Base-by-base conservation (phyloP, 805 yeast species). In the Jamesozyma hellenica region DNA sequence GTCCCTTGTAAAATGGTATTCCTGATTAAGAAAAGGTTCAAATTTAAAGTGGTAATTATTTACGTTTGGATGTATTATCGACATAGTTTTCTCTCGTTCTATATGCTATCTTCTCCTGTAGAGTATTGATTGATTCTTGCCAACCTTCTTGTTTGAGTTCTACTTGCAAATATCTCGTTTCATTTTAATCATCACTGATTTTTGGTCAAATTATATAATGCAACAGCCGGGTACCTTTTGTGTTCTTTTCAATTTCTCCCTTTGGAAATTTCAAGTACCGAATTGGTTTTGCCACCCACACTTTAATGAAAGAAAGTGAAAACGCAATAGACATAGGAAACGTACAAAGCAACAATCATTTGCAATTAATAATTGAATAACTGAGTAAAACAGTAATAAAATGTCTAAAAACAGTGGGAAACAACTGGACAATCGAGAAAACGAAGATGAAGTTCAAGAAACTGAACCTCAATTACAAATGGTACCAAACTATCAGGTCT, bases 21-120 rank as follows among this genome's bases (percentile, higher is more conserved):
- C 96, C 42, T 75, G 72, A 49, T 84, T 69, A 29, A 90, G 70
- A 50, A 84, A 86, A 8, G 85, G 81, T 52, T 90, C 96, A 56
- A 90, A 88, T 49, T 79, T 77, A 60, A 76, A 74, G 6, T 60
- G 60, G 35, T 73, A 65, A 27, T 58, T 50, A 2, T 61, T 43
- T 2, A 71, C 64, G 39, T 61, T 61, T 8, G 69, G 68, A 43
- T 67, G 70, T 4, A 65, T 48, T 4, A 61, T 55, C 1, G 67
- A 60, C 70, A 66, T 60, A 5, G 14, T 29, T 11, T n/a, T 4
- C 17, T 17, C 14, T 4, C 17, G 30, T 28, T 28, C 6, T 28
- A 28, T 28, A 12, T 26, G 28, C 28, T 26, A n/a, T n/a, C n/a
- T n/a, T n/a, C n/a, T n/a, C n/a, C n/a, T n/a, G n/a, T n/a, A n/a